phyloP scores from a whole-genome alignment of 768 basidiomycete genomes.

The Leccinum disarticulatum region DNA sequence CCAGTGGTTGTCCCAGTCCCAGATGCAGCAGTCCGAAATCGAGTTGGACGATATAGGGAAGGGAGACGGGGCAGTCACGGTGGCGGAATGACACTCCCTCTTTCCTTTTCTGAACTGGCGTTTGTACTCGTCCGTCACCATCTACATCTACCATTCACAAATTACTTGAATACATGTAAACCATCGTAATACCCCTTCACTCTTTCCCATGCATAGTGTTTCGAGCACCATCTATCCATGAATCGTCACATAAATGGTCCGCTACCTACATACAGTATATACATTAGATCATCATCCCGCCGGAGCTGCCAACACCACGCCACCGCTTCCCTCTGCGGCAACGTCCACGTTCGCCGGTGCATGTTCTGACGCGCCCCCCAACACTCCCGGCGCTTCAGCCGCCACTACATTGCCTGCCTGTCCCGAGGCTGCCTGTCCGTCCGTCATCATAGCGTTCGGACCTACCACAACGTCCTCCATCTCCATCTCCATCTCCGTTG shows the following conservation, averaged over 20 bases:
- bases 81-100: too few relatives aligned
- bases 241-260: neutral
- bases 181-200: neutral
- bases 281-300: constrained; percentile 11
- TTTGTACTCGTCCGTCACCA: neutral
- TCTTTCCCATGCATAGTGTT: too few relatives aligned
- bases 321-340: neutral
- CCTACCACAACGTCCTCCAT: neutral
- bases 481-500: neutral
- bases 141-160: neutral
- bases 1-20: neutral
- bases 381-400: neutral
- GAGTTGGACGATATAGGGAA: neutral
- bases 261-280: neutral
- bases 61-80: too few relatives aligned
- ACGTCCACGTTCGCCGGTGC: neutral
- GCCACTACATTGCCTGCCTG: neutral
- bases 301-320: constrained; percentile 1
- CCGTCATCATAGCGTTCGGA: neutral
- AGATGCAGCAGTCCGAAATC: neutral
- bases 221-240: neutral
- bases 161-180: neutral
- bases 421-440: neutral
- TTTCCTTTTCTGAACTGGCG: neutral
- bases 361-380: neutral